Evolutionary conservation across 2,329 filamentous ascomycete species (phyloP).

Genomic region (Clarireedia sp.): DNA sequence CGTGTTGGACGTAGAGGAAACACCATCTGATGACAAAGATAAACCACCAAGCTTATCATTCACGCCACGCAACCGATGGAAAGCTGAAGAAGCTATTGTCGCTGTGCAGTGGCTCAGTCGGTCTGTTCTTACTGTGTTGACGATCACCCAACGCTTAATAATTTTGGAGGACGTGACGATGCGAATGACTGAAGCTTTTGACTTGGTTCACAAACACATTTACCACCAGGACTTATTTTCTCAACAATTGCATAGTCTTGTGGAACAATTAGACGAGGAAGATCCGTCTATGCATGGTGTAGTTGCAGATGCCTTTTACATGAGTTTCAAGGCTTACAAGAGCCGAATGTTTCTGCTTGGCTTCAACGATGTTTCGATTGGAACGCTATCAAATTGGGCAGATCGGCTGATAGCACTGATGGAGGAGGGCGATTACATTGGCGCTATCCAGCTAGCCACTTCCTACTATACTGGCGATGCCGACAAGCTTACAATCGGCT

Average conservation of each 20-base stretch:
- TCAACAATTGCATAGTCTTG: slow-evolving; percentile 70
- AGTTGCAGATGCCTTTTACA: slow-evolving; percentile 93
- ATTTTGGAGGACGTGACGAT: slow-evolving; percentile 85
- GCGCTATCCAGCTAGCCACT: slow-evolving; percentile 81
- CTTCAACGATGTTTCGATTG: slow-evolving; percentile 88
- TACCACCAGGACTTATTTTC: slow-evolving; percentile 90
- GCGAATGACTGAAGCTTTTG: slow-evolving; percentile 89
- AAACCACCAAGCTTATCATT: slow-evolving; percentile 75
- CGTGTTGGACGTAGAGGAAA: slow-evolving; percentile 78
- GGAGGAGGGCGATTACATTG: slow-evolving; percentile 94
- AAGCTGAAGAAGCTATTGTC: slow-evolving; percentile 89
- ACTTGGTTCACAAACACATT: slow-evolving; percentile 84
- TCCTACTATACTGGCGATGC: slow-evolving; percentile 85
- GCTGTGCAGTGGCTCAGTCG: slow-evolving; percentile 94
- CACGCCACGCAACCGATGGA: slow-evolving; percentile 78
- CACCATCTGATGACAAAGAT: slow-evolving; percentile 59
- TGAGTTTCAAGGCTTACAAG: slow-evolving; percentile 96
- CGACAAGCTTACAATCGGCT: slow-evolving; percentile 88
- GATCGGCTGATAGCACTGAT: slow-evolving; percentile 88
- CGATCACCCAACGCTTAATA: slow-evolving; percentile 86
- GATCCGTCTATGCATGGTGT: slow-evolving; percentile 89
- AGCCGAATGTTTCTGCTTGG: slow-evolving; percentile 85
- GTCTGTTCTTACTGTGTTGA: slow-evolving; percentile 84
- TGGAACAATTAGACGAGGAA: slow-evolving; percentile 82
- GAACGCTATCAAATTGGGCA: slow-evolving; percentile 92